A percentile compares a stretch with the other conserved stretches of the same genome.
Evolutionary conservation across 1,139 yeast species (phyloP).

Genomic region (Debaryomycetaceae sp.): DNA sequence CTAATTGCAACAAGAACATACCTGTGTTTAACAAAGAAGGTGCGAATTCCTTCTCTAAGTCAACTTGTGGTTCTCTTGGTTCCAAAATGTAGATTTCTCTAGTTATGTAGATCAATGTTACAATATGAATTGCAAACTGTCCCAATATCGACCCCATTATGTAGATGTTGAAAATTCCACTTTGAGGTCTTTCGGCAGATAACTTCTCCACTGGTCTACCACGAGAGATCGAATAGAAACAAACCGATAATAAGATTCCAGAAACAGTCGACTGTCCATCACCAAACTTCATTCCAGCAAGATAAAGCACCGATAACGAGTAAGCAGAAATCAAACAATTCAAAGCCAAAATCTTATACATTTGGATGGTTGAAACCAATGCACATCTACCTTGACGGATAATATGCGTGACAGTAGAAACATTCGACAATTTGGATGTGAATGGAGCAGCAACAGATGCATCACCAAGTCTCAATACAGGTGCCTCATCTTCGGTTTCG

Average conservation of each 20-base stretch:
- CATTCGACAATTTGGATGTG: conserved; percentile 90
- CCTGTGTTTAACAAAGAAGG: conserved; percentile 96
- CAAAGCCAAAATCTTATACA: conserved; percentile 96
- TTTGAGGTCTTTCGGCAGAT: conserved; percentile 95
- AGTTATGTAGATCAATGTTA: conserved; percentile 78
- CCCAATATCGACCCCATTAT: conserved; percentile 97
- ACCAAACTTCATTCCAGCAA: conserved; percentile 98
- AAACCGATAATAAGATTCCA: conserved; percentile 85
- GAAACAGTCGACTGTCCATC: conserved; percentile 96
- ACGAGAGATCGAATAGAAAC: conserved; percentile 93
- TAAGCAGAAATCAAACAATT: conserved; percentile 97
- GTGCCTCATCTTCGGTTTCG: conserved; percentile 81
- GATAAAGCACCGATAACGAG: conserved; percentile 85
- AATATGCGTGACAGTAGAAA: conserved; percentile 87
- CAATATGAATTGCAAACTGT: conserved; percentile 91
- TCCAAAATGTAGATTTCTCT: conserved; percentile 79
- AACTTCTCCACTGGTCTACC: conserved; percentile 88
- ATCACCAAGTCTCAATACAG: conserved; percentile 92
- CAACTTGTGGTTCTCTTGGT: conserved; percentile 87
- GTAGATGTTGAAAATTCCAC: conserved; percentile 90
- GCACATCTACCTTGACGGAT: conserved; percentile 99
- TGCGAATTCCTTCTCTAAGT: conserved; percentile 80
- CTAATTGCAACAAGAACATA: conserved; percentile 87
- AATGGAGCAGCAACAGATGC: conserved; percentile 99
- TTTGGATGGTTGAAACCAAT: conserved; percentile 93